phyloP scores from a whole-genome alignment of 768 basidiomycete species.

The Xerocomellus amylosporus region DNA sequence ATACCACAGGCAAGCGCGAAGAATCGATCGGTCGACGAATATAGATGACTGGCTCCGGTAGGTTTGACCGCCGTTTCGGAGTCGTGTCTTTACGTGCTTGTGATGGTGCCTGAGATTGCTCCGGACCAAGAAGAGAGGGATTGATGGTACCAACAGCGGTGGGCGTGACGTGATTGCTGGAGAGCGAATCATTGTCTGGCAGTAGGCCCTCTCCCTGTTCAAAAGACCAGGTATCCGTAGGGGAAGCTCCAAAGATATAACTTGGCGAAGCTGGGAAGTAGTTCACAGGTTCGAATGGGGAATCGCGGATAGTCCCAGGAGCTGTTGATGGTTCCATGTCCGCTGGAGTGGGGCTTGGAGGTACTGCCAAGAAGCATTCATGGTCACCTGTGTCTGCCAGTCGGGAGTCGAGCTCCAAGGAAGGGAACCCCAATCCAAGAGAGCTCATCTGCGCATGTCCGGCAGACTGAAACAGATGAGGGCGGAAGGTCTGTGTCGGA shows the following conservation, averaged over 20 bases:
- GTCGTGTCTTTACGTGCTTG: neutral
- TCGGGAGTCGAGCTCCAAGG: slow-evolving; percentile 5
- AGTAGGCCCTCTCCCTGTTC: neutral
- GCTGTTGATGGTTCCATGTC: neutral
- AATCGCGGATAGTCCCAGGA: neutral
- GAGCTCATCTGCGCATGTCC: neutral
- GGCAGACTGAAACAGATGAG: slow-evolving; percentile 4
- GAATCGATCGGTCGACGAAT: slow-evolving; percentile 29
- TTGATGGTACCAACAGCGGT: slow-evolving; percentile 23
- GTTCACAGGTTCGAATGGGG: neutral
- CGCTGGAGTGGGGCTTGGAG: slow-evolving; percentile 21
- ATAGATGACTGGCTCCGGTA: slow-evolving; percentile 30
- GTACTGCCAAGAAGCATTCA: slow-evolving; percentile 28
- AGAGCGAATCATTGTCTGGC: neutral
- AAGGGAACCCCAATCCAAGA: slow-evolving; percentile 4
- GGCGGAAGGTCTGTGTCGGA: slow-evolving; percentile 9
- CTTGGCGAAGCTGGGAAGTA: slow-evolving; percentile 4
- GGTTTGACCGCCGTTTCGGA: slow-evolving; percentile 8
- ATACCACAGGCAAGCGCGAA: slow-evolving; percentile 16
- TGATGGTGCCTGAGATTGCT: neutral
- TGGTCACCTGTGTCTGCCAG: slow-evolving; percentile 4
- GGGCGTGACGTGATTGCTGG: neutral
- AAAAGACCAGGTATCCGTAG: slow-evolving; percentile 7
- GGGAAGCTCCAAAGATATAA: neutral
- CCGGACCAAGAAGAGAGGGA: slow-evolving; percentile 28